Evolutionary conservation across 2,329 filamentous ascomycete species (phyloP).

Genomic region (Hortaea sp.): DNA sequence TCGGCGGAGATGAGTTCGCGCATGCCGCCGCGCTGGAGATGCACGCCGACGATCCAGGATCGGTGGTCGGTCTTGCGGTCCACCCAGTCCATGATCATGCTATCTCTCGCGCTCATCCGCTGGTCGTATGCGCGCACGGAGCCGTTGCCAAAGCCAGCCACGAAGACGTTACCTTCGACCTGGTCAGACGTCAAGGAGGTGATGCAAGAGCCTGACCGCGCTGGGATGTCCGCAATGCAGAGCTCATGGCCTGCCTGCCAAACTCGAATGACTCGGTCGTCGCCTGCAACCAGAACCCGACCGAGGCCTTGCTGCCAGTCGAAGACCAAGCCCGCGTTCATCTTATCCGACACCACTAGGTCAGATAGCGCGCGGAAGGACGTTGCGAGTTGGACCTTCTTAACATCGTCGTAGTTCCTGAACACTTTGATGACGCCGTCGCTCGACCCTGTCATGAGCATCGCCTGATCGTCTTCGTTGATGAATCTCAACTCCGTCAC

Average conservation of each 20-base stretch:
- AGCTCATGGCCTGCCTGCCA: conserved; percentile 94
- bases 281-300: conserved; percentile 86
- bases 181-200: conserved; percentile 94
- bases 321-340: conserved; percentile 91
- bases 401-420: conserved; percentile 74
- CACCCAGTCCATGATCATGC: conserved; percentile 95
- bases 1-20: conserved; percentile 85
- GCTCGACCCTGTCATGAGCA: conserved; percentile 88
- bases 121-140: conserved; percentile 92
- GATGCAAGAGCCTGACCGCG: conserved; percentile 87
- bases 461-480: conserved; percentile 93
- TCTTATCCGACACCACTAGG: conserved; percentile 75
- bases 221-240: conserved; percentile 85
- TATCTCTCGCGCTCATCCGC: conserved; percentile 71
- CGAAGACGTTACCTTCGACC: conserved; percentile 92
- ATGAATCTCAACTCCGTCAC: conserved; percentile 96
- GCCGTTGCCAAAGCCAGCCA: conserved; percentile 92
- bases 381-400: conserved; percentile 72
- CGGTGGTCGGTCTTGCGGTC: conserved; percentile 86
- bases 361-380: conserved; percentile 88
- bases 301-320: conserved; percentile 99
- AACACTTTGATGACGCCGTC: conserved; percentile 93
- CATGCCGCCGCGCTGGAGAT: conserved; percentile 92
- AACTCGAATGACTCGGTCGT: conserved; percentile 87
- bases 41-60: conserved; percentile 91